Base-by-base conservation (phyloP, 352 stramenopile genomes). In the Thraustochytrium sp. region DNA sequence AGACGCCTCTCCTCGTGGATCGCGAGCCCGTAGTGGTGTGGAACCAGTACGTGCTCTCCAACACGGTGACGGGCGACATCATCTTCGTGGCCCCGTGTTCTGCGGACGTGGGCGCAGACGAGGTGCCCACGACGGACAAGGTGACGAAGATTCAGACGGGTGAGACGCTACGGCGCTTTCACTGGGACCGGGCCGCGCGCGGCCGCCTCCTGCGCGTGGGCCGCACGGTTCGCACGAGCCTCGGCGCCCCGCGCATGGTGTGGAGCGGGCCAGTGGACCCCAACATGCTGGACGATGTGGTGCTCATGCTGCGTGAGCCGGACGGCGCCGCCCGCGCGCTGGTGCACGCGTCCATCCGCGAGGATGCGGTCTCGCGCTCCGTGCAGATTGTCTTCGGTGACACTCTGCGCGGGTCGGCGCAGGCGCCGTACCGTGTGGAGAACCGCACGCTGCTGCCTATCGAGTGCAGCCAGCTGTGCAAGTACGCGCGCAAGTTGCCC, bases 201-300 rank as follows among this genome's bases (percentile, higher is more conserved):
- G 59, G 59, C 9, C 59, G 59, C 34, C 26, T 72, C 2, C 26
- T 72, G 36, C 34, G 59, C 34, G 59, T 72, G 16, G 59, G 59
- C 13, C 59, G 59, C 59, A 46, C 36, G 26, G 59, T 72, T 11
- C 36, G n/a, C 8, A 4, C 46, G 9, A n/a, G 59, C 23, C 26
- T 44, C 26, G 5, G 26, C 1, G 40, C 5, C 8, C n/a, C 42
- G 37, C 31, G 31, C 18, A 44, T 21, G 29, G 34, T 80, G n/a
- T 80, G 68, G 68, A 65, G 34, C 40, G 68, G 68, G 31, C 68
- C 68, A 16, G 31, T 80, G 11, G 68, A 80, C 26, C 68, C 68
- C 18, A 55, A 23, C 29, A n/a, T 80, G 23, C 31, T 80, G 4
- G 68, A 80, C 53, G 68, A 80, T 21, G 31, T 75, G 11, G 68